Base-by-base conservation (phyloP, 2,329 filamentous ascomycete species). In the Ascochyta viciae-villosae region DNA sequence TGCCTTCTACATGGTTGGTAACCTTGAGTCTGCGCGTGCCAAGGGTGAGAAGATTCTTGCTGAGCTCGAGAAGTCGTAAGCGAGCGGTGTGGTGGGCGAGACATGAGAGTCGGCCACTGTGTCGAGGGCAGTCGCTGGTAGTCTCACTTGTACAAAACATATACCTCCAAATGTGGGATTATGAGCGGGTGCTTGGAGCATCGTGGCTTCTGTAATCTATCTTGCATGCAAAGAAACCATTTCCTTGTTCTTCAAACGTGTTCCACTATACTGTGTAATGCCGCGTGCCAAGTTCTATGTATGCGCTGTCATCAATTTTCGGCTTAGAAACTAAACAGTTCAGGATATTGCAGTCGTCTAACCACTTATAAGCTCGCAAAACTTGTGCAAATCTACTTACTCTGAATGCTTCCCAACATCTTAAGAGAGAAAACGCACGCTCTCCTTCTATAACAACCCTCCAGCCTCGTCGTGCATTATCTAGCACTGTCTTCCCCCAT, bases 31-130 rank as follows among this genome's bases (percentile, higher is more conserved):
- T 65, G 95, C 93, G 70, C 90, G 90, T 78, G 88, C 85, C 76
- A 99, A 99, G 92, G 95, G 94, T 85, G 93, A 97, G 89, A 96
- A 98, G 92, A 98, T 99, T 86, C 84, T 99, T 78, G 93, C 95
- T 73, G 95, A 98, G 74, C 86, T 98, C 74, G 91, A 95, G 73
- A 75, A 76, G 72, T 72, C 68, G 68, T 76, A 74, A 64, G 71
- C 62, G 65, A 51, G 50, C 58, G 61, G 54, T 61, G 64, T 66
- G 66, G 67, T 67, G 65, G 67, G 65, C 60, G 69, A 68, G 64
- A 69, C 65, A 64, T 68, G 69, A 73, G 65, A 67, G 66, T 66
- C 63, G 64, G 70, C 65, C 66, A 73, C 61, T 63, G 62, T 68
- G 66, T 67, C 66, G 54, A 67, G 58, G 56, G 66, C 65, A 64